Percentiles rank a stretch among this genome's conserved stretches.
Conservation (phyloP, 1,284 basidiomycete genomes). For the Ceratobasidium theobromae region DNA sequence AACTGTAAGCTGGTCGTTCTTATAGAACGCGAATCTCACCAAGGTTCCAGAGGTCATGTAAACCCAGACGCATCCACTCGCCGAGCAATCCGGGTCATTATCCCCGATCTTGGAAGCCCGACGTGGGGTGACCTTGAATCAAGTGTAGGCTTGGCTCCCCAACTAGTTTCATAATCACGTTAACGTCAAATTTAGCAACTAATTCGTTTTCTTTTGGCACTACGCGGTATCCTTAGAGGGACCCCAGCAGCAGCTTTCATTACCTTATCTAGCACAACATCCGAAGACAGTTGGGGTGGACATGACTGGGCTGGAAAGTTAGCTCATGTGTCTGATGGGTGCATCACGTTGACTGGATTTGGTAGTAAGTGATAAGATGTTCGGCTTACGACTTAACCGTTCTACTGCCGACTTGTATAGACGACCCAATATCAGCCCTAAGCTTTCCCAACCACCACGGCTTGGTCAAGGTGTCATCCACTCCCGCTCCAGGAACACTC, state of each 20-base stretch:
- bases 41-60: not conserved
- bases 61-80: not conserved
- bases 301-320: constrained; percentile 72
- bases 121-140: constrained; percentile 61
- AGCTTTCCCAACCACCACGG: constrained; percentile 85
- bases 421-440: constrained; percentile 62
- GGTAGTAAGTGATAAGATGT: constrained; percentile 56
- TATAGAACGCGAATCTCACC: not conserved
- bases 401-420: constrained; percentile 45
- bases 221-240: constrained; percentile 63
- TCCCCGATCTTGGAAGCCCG: constrained; percentile 70
- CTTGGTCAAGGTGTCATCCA: constrained; percentile 68
- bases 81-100: constrained; percentile 58
- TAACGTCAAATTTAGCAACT: constrained; percentile 54
- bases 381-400: constrained; percentile 24
- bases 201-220: constrained; percentile 64
- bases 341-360: constrained; percentile 76
- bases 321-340: constrained; percentile 77
- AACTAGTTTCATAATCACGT: not conserved
- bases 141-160: constrained; percentile 18
- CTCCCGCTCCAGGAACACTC: constrained; percentile 70
- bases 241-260: constrained; percentile 63
- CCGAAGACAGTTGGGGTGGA: constrained; percentile 49
- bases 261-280: constrained; percentile 55
- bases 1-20: constrained; percentile 1